Conservation (phyloP, 2,329 filamentous ascomycete genomes). For the Incumbomyces delicatus region DNA sequence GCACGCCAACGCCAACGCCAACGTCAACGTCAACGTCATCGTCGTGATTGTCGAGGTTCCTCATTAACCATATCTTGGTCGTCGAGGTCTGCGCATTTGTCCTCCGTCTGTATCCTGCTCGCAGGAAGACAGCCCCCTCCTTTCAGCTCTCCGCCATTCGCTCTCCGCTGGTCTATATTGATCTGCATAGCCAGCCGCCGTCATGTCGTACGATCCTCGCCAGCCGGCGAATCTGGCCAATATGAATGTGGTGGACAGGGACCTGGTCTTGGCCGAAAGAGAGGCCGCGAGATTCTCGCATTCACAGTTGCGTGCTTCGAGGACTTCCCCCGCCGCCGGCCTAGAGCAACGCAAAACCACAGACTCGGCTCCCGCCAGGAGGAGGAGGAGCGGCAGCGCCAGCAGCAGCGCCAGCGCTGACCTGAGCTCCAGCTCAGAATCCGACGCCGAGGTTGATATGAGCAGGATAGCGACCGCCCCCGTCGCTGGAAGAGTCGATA, state of each 20-base stretch:
- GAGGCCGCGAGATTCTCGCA: slow-evolving; percentile 20
- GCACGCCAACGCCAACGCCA: too few relatives aligned
- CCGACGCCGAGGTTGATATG: slow-evolving; percentile 15
- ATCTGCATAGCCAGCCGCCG: too few relatives aligned
- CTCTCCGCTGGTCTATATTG: too few relatives aligned
- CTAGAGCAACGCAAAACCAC: slow-evolving; percentile 6
- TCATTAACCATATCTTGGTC: too few relatives aligned
- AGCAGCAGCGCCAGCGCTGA: too few relatives aligned
- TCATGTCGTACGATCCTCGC: slow-evolving; percentile 2
- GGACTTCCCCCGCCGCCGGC: background rate
- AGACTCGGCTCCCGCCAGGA: slow-evolving; percentile 20
- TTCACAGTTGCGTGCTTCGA: slow-evolving; percentile 13
- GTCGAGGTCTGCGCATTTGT: too few relatives aligned
- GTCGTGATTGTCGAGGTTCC: too few relatives aligned
- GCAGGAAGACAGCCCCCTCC: too few relatives aligned
- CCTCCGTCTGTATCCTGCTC: too few relatives aligned
- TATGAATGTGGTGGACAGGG: slow-evolving; percentile 30
- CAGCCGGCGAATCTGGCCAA: slow-evolving; percentile 1
- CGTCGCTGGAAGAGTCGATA: slow-evolving; percentile 5
- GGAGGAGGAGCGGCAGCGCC: slow-evolving; percentile 15
- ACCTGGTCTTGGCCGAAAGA: slow-evolving; percentile 30
- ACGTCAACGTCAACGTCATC: too few relatives aligned
- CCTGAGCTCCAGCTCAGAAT: background rate
- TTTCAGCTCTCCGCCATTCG: too few relatives aligned
- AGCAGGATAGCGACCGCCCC: slow-evolving; percentile 18